phyloP scores from a whole-genome alignment of 164 flowering plant species.

The Macadamia integrifolia region DNA sequence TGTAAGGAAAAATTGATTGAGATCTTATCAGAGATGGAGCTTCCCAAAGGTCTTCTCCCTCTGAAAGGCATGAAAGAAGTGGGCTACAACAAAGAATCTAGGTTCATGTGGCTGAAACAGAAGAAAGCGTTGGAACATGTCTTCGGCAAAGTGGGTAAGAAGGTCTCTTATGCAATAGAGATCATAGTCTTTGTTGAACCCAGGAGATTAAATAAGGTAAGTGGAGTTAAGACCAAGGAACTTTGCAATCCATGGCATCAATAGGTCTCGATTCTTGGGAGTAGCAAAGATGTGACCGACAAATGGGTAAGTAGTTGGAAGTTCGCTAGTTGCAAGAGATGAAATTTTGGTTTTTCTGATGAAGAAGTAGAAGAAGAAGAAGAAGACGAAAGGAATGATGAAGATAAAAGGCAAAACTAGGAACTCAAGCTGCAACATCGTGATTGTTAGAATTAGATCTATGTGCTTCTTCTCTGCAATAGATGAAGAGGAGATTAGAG shows the following conservation, averaged over 20 bases:
- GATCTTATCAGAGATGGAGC: conserved; percentile 28
- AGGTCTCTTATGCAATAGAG: conserved; percentile 34
- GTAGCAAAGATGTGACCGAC: conserved; percentile 26
- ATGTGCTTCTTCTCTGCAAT: too few species aligned
- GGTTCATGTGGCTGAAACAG: conserved; percentile 66
- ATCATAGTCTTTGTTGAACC: conserved; percentile 17
- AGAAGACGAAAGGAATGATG: too few species aligned
- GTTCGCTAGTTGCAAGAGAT: neutral
- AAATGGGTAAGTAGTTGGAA: conserved; percentile 36
- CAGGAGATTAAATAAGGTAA: conserved; percentile 15
- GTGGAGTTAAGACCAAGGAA: conserved; percentile 33
- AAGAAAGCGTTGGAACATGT: conserved; percentile 44
- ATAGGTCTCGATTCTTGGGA: conserved; percentile 11
- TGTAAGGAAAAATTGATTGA: conserved; percentile 42
- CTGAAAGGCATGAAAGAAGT: conserved; percentile 40
- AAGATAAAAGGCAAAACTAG: too few species aligned
- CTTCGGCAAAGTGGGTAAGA: conserved; percentile 47
- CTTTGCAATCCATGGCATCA: conserved; percentile 29
- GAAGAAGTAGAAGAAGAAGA: too few species aligned
- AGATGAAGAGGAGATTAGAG: too few species aligned
- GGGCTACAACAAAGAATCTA: conserved; percentile 37
- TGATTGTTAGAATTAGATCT: too few species aligned
- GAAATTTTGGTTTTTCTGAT: too few species aligned
- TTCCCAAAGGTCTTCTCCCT: conserved; percentile 58
- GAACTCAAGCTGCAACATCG: too few species aligned